A percentile compares a stretch with the other conserved stretches of the same genome.
These are phyloP conservation scores for Helicostylum pulchrum DNA, from an alignment of 192 early-diverging fungal genomes.

Conservation along the genomic window DNA sequence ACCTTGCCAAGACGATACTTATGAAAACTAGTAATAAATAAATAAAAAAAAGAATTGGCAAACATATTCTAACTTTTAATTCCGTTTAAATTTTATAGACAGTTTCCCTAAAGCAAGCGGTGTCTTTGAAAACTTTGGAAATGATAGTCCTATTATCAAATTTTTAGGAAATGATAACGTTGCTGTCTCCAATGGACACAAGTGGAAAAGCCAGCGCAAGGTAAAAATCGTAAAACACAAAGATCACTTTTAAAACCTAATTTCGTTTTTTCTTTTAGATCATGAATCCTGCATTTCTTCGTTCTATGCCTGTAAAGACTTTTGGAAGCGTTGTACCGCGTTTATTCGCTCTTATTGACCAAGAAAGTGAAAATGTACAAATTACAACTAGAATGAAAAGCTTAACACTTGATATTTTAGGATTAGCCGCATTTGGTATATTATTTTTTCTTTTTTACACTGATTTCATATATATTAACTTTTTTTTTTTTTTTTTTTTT, in stretches of 20 bases:
- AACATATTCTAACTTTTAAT: neutral
- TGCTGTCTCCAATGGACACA: conserved; percentile 8
- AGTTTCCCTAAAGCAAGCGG: conserved; percentile 4
- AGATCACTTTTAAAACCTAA: neutral
- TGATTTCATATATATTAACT: neutral
- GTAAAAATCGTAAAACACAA: conserved; percentile 11
- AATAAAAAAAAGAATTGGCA: no score
- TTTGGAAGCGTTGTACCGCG: conserved; percentile 10
- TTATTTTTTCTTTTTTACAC: neutral
- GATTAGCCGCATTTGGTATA: conserved; percentile 12
- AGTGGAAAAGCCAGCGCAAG: neutral
- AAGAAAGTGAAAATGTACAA: neutral
- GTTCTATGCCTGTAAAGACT: conserved; percentile 21
- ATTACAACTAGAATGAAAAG: neutral
- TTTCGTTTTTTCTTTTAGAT: neutral
- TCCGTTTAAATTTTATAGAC: neutral
- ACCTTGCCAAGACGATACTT: neutral
- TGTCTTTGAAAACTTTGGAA: neutral
- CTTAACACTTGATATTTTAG: conserved; percentile 18
- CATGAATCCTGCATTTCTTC: conserved; percentile 24
- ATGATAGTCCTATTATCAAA: neutral
- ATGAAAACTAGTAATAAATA: conserved; percentile 6
- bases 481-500: neutral
- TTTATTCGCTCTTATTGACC: conserved; percentile 2
- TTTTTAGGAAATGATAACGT: conserved; percentile 22